Percentiles rank a stretch among this genome's conserved stretches.
Evolutionary conservation across 208 protist species (phyloP).

Genomic region (Trypanosoma vivax): DNA sequence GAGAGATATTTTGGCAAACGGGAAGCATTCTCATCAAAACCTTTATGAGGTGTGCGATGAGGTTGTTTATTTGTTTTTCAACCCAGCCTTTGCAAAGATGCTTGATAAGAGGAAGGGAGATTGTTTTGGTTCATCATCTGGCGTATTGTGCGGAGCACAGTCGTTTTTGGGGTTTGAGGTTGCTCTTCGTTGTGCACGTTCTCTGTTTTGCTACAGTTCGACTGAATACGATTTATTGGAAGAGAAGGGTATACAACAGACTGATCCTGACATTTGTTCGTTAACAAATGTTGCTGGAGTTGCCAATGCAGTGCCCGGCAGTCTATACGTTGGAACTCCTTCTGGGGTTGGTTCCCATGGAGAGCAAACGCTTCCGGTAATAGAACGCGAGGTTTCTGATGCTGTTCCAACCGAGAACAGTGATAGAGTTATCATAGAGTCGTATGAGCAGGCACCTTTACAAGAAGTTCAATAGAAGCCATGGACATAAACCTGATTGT

Average conservation of each 20-base stretch:
- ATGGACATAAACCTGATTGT: too few relatives aligned
- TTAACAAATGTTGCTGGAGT: slow-evolving; percentile 18
- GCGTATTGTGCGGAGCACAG: slow-evolving; percentile 56
- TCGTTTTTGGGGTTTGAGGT: slow-evolving; percentile 83
- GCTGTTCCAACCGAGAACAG: too few relatives aligned
- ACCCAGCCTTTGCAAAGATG: slow-evolving; percentile 57
- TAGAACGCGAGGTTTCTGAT: too few relatives aligned
- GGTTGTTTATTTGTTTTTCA: slow-evolving; percentile 84
- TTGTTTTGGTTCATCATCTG: slow-evolving; percentile 21
- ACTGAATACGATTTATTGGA: slow-evolving; percentile 77
- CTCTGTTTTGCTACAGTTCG: slow-evolving; percentile 67
- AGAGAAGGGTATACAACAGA: slow-evolving; percentile 65
- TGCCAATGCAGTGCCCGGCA: too few relatives aligned
- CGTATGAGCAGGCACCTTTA: too few relatives aligned
- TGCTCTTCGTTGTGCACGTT: slow-evolving; percentile 67
- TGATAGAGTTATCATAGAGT: too few relatives aligned
- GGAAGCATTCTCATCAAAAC: slow-evolving; percentile 52
- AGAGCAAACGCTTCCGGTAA: too few relatives aligned
- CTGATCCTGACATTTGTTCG: slow-evolving; percentile 42
- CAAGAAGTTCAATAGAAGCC: too few relatives aligned
- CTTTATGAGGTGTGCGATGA: slow-evolving; percentile 75
- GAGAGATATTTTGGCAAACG: slow-evolving; percentile 62
- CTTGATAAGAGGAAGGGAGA: slow-evolving; percentile 27
- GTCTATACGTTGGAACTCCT: too few relatives aligned
- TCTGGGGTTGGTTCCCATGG: too few relatives aligned